These are phyloP conservation scores for Earliella scabrosa DNA, from an alignment of 1,284 basidiomycete genomes.

Conservation along the genomic window DNA sequence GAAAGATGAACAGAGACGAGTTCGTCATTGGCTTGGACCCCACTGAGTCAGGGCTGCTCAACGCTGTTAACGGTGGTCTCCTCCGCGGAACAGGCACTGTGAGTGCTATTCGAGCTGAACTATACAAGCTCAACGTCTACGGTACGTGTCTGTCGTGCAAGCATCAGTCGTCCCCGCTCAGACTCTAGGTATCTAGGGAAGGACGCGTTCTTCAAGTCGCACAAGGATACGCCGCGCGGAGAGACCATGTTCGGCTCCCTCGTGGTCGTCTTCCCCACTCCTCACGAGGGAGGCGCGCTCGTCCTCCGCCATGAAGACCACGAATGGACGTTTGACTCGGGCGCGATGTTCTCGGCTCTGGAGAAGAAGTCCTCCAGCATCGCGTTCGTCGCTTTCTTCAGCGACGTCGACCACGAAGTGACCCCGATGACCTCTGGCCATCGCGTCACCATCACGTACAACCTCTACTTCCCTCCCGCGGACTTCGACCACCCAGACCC, in stretches of 20 bases:
- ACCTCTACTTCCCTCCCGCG: slow-evolving; percentile 38
- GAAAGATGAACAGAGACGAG: slow-evolving; percentile 21
- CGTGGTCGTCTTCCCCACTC: slow-evolving; percentile 44
- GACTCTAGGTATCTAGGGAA: no score
- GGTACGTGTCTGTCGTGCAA: no score
- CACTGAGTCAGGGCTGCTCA: neutral
- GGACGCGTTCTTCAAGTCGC: slow-evolving; percentile 46
- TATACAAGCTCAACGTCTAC: no score
- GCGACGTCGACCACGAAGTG: slow-evolving; percentile 51
- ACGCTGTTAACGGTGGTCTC: no score
- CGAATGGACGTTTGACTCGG: slow-evolving; percentile 39
- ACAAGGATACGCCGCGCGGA: slow-evolving; percentile 43
- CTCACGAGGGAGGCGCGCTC: slow-evolving; percentile 44
- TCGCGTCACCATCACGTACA: slow-evolving; percentile 48
- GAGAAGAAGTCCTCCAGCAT: slow-evolving; percentile 9
- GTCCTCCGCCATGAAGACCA: slow-evolving; percentile 36
- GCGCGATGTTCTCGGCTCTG: neutral
- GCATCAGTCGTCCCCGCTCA: no score
- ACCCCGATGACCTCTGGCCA: slow-evolving; percentile 41
- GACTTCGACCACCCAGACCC: no score
- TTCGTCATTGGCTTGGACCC: slow-evolving; percentile 21
- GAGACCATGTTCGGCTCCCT: slow-evolving; percentile 49
- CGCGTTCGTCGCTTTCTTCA: slow-evolving; percentile 43
- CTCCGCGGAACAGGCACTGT: neutral
- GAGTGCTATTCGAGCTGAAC: no score